phyloP scores from a whole-genome alignment of 2,329 filamentous ascomycete genomes.

The Fusarium sp. region DNA sequence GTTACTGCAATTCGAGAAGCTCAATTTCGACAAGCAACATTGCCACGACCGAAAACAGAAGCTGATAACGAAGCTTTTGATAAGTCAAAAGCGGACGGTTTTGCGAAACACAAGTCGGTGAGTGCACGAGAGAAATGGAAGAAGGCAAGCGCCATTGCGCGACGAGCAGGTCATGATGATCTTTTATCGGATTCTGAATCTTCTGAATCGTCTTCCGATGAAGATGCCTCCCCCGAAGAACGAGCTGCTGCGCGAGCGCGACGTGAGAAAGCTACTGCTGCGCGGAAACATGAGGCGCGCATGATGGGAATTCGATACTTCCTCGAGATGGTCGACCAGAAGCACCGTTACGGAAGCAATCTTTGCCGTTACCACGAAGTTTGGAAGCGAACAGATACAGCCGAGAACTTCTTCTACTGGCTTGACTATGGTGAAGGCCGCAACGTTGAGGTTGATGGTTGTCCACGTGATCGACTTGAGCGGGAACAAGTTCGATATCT shows the following conservation, averaged over 20 bases:
- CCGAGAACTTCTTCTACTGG: slow-evolving; percentile 95
- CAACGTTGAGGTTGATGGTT: slow-evolving; percentile 72
- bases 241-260: slow-evolving; percentile 49
- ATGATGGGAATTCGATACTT: slow-evolving; percentile 90
- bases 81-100: slow-evolving; percentile 10
- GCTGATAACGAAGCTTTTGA: slow-evolving; percentile 7
- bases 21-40: slow-evolving; percentile 60
- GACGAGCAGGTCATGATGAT: slow-evolving; percentile 75
- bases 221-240: slow-evolving; percentile 48
- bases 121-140: slow-evolving; percentile 76
- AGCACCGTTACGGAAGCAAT: slow-evolving; percentile 88
- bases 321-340: slow-evolving; percentile 82
- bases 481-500: slow-evolving; percentile 84
- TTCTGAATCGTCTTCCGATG: slow-evolving; percentile 40
- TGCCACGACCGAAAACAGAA: slow-evolving; percentile 49
- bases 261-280: slow-evolving; percentile 59
- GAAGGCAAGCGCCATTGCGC: slow-evolving; percentile 74
- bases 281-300: slow-evolving; percentile 72
- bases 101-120: slow-evolving; percentile 27
- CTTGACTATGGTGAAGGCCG: slow-evolving; percentile 82
- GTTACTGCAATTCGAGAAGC: slow-evolving; percentile 69
- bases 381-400: slow-evolving; percentile 80
- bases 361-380: slow-evolving; percentile 81
- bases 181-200: slow-evolving; percentile 54
- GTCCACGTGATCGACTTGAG: slow-evolving; percentile 78